phyloP scores from a whole-genome alignment of 768 basidiomycete genomes.

The Galerina marginata region DNA sequence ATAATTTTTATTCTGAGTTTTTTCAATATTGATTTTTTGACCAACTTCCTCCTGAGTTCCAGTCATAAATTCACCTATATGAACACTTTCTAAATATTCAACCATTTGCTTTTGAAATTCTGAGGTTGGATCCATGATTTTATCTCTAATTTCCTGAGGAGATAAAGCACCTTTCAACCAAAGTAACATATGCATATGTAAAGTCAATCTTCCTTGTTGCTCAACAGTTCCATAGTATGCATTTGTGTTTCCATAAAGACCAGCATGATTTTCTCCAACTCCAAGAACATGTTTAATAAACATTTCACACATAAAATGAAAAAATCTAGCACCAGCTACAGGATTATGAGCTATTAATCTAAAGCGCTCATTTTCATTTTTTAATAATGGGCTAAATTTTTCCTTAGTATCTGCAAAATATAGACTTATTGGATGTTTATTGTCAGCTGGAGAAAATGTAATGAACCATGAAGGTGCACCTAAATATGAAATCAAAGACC shows the following conservation, averaged over 20 bases:
- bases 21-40: background rate
- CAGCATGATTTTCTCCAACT: slow-evolving; percentile 1
- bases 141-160: slow-evolving; percentile 36
- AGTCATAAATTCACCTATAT: slow-evolving; percentile 34
- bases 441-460: slow-evolving; percentile 36
- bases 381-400: too few species aligned
- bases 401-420: too few species aligned
- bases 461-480: slow-evolving; percentile 35
- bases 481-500: slow-evolving; percentile 30
- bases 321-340: too few species aligned
- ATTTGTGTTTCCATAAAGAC: slow-evolving; percentile 29
- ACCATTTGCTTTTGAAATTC: too few species aligned
- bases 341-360: too few species aligned
- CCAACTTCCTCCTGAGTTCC: slow-evolving; percentile 29
- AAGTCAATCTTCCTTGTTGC: slow-evolving; percentile 32
- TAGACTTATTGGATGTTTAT: slow-evolving; percentile 7
- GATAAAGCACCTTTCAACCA: slow-evolving; percentile 16
- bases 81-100: slow-evolving; percentile 28
- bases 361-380: too few species aligned
- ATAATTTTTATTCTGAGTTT: background rate
- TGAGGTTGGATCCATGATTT: too few species aligned
- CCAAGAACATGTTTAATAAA: too few species aligned
- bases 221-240: slow-evolving; percentile 33
- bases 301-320: too few species aligned
- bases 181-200: slow-evolving; percentile 36